Base-by-base conservation (phyloP, 1,284 basidiomycete genomes). In the Ganoderma lucidum region DNA sequence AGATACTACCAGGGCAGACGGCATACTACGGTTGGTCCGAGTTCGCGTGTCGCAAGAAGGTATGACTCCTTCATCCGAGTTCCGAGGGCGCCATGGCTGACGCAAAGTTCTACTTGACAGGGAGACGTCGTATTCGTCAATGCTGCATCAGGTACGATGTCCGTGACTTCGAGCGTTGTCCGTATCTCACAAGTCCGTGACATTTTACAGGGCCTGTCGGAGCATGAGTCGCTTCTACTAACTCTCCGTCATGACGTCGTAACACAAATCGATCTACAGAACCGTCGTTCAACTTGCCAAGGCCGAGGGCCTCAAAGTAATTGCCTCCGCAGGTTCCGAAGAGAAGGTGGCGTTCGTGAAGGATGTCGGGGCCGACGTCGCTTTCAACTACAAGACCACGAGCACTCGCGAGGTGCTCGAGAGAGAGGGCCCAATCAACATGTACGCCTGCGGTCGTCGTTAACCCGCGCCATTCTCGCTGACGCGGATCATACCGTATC, bases 251-350 rank as follows among this genome's bases (percentile, higher is more conserved):
- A 30, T 53, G 2, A 53, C 28, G 45, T 1, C 3, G 35, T 2
- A 17, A 23, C 23, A 23, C 23, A 23, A 23, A 23, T 23, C 6
- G 28, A 28, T 8, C n/a, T 10, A 17, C 32, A 83, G 83, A 6
- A 71, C 85, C 23, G 85, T 87, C 17, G 82, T 85, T 35, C 88
- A 93, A 79, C 82, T 92, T n/a, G 90, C 89, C 1, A 92, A 91
- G 70, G 80, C 81, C 6, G 85, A 87, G 14, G 91, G 90, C 0
- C 78, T 89, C 37, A 90, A 89, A 71, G 91, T 94, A 63, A 90
- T 94, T 70, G 92, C 87, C 0, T 91, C 93, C 1, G 90, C 92
- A 0, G 92, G 93, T 0, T 88, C 89, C 0, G 84, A 88, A 9
- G 89, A 90, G 64, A 95, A 95, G 79, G 88, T 91, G 64, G 78